Conservation (phyloP, 805 yeast species). For the Kluyveromyces nonfermentans region DNA sequence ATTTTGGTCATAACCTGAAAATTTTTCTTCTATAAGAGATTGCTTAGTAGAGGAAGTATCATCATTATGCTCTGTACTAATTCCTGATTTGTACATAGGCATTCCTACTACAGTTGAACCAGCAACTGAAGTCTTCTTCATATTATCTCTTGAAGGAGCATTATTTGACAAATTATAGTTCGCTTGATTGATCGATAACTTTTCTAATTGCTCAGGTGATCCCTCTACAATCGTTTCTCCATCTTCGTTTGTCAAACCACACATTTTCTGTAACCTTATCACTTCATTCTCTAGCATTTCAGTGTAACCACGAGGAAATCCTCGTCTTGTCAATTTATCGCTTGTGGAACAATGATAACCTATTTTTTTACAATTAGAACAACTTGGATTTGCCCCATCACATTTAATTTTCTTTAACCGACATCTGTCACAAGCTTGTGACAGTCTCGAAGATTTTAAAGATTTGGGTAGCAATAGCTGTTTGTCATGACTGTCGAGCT, state of each 20-base stretch:
- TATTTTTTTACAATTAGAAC: conserved; percentile 56
- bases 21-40: not conserved
- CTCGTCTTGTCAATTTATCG: conserved; percentile 65
- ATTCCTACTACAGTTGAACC: conserved; percentile 2
- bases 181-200: not conserved
- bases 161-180: not conserved
- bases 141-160: not conserved
- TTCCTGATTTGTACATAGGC: not conserved
- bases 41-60: not conserved
- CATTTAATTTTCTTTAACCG: conserved; percentile 69
- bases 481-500: conserved; percentile 15
- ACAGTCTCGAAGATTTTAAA: conserved; percentile 34
- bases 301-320: conserved; percentile 76
- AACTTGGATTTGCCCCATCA: conserved; percentile 58
- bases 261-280: conserved; percentile 43
- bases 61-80: conserved; percentile 4
- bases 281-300: conserved; percentile 60
- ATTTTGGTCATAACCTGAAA: not conserved
- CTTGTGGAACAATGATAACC: conserved; percentile 63
- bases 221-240: conserved; percentile 3
- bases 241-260: conserved; percentile 4
- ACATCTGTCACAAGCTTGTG: conserved; percentile 79
- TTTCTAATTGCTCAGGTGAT: conserved; percentile 1
- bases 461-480: conserved; percentile 20
- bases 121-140: not conserved